Base-by-base conservation (phyloP, 1,284 basidiomycete species). In the Cryptococcus sp. region DNA sequence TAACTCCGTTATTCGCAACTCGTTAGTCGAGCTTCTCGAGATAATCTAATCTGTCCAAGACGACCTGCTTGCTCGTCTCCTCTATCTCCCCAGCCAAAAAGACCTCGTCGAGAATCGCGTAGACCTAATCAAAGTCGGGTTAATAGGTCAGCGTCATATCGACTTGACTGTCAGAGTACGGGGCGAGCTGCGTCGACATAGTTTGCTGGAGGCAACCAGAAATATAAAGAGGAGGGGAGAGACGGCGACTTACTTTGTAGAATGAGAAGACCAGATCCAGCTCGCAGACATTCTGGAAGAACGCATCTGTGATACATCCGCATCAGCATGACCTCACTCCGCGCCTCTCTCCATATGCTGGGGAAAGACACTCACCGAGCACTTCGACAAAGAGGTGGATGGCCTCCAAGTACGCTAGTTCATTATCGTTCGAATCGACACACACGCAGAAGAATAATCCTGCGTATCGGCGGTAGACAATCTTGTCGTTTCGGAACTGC, bases 41-140 rank as follows among this genome's bases (percentile, higher is more conserved):
- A 70, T 89, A 89, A 67, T 96, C 94, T 53, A 99, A 79, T 57
- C 94, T 85, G 45, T 88, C 85, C 39, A 99, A 80, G 0, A 99
- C 93, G 19, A 97, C 94, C 53, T 93, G 90, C 77, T 97, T 97
- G 76, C 89, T 93, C 22, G 95, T 98, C 80, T 99, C 96, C 79
- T 98, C 93, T 49, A 99, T 91, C 80, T 98, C 95, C 15, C 96
- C 96, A 2, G 95, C 95, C n/a, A 99, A 83, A 81, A 99, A 98
- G 48, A 98, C 91, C 74, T 99, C 95, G 76, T 99, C 96, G 57
- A 99, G 83, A 56, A 99, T 97, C 1, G 96, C 92, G 70, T 97
- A 97, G 8, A 95, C 93, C 89, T 93, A 60, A 25, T 5, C 17
- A 38, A 22, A 11, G 38, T 47, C 47, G 17, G 27, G n/a, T n/a